phyloP scores from a whole-genome alignment of 106 monocot genomes.

The Allium fistulosum region DNA sequence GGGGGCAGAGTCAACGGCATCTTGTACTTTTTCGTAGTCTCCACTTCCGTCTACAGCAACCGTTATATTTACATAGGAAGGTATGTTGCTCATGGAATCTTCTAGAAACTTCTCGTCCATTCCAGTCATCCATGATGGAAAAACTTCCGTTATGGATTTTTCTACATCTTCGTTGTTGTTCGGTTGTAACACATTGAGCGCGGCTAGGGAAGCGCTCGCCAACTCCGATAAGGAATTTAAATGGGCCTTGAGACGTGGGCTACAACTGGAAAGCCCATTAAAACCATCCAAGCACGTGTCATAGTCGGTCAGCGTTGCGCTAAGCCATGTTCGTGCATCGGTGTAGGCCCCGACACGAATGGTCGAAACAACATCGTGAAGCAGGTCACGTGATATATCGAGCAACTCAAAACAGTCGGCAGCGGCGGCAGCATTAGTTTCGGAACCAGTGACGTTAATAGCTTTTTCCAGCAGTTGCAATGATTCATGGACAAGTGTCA shows the following conservation, averaged over 20 bases:
- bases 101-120: constrained; percentile 9
- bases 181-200: neutral
- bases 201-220: neutral
- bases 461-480: neutral
- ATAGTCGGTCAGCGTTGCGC: constrained; percentile 1
- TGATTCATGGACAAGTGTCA: neutral
- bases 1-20: constrained; percentile 9
- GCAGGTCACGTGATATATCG: constrained; percentile 1
- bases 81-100: neutral
- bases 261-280: neutral
- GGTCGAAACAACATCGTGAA: neutral
- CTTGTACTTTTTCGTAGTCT: neutral
- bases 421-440: neutral
- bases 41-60: constrained; percentile 12
- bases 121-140: constrained; percentile 7
- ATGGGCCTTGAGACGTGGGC: neutral
- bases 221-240: neutral
- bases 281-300: constrained; percentile 3
- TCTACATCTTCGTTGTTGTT: no score
- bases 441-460: no score
- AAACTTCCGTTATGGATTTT: neutral
- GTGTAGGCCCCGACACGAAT: neutral
- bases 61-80: neutral
- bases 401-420: constrained; percentile 1
- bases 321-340: constrained; percentile 5